Evolutionary conservation across 345 rosid species (phyloP).

Genomic region (Euphorbia tirucalli): DNA sequence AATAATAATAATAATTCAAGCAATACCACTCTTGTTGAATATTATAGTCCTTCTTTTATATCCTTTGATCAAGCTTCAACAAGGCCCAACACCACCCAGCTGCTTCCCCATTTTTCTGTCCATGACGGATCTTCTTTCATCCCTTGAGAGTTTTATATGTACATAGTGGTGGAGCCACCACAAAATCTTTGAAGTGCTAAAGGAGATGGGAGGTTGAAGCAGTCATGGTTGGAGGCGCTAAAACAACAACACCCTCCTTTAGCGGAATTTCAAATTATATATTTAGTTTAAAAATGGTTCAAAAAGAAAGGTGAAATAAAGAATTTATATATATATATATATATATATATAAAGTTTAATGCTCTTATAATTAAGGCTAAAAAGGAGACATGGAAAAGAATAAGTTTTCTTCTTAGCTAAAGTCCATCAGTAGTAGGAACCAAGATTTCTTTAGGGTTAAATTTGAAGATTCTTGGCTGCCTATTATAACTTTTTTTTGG

Average conservation of each 20-base stretch:
- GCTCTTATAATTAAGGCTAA: slow-evolving; percentile 3
- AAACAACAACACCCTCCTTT: too few species aligned
- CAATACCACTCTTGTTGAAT: slow-evolving; percentile 36
- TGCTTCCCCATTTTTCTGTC: slow-evolving; percentile 56
- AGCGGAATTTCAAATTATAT: too few species aligned
- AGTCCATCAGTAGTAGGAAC: too few species aligned
- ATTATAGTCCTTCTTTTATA: slow-evolving; percentile 55
- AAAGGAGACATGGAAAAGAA: slow-evolving; percentile 16
- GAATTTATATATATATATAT: neutral
- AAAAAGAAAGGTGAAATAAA: slow-evolving; percentile 5
- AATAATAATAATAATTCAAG: slow-evolving; percentile 3
- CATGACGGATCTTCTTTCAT: slow-evolving; percentile 63
- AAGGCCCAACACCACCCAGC: slow-evolving; percentile 44
- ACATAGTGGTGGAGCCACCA: neutral
- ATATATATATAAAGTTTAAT: too few species aligned
- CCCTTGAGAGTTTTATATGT: slow-evolving; percentile 34
- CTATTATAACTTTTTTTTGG: neutral
- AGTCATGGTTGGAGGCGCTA: too few species aligned
- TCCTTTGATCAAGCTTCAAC: slow-evolving; percentile 61
- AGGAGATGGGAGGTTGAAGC: too few species aligned
- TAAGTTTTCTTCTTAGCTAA: slow-evolving; percentile 13
- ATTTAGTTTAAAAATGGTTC: neutral
- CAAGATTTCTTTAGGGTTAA: slow-evolving; percentile 7
- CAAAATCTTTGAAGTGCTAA: too few species aligned
- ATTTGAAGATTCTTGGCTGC: slow-evolving; percentile 3